These are phyloP conservation scores for Sporothrix variecibatus DNA, from an alignment of 2,329 filamentous ascomycete genomes.

Conservation along the genomic window DNA sequence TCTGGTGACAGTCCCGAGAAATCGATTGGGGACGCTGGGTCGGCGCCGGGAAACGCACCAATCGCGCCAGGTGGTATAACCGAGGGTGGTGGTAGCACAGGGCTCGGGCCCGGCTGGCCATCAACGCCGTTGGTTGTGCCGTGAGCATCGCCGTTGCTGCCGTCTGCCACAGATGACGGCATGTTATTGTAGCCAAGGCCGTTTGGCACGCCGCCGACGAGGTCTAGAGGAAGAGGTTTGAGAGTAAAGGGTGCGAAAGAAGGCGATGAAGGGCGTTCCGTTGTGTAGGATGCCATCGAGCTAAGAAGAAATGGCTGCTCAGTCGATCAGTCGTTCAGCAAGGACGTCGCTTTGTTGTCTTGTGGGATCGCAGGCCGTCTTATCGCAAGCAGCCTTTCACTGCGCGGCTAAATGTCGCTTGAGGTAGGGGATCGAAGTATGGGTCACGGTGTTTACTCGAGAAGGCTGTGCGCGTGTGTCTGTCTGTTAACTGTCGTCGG, in stretches of 20 bases:
- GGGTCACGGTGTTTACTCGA: not conserved
- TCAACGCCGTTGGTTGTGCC: not conserved
- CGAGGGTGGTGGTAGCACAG: not conserved
- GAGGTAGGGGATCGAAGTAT: not conserved
- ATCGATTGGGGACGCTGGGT: not conserved
- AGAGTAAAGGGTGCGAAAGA: not conserved
- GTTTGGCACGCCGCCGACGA: not conserved
- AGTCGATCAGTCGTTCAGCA: not conserved
- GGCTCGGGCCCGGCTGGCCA: not conserved
- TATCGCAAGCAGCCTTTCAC: not conserved
- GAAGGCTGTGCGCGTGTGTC: not conserved
- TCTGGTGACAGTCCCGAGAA: not conserved
- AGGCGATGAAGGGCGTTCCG: not conserved
- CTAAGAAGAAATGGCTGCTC: not conserved
- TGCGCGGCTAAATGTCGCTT: not conserved
- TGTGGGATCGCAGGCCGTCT: not conserved
- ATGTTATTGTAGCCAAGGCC: not conserved
- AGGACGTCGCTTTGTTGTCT: not conserved
- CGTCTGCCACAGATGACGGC: not conserved
- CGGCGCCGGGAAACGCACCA: not conserved
- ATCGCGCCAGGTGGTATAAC: not conserved
- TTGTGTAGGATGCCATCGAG: constrained; percentile 6
- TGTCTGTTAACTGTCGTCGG: not conserved
- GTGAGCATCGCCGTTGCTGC: not conserved
- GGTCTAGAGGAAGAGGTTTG: not conserved